phyloP scores from a whole-genome alignment of 129 eudicot species.

The Arctium lappa region DNA sequence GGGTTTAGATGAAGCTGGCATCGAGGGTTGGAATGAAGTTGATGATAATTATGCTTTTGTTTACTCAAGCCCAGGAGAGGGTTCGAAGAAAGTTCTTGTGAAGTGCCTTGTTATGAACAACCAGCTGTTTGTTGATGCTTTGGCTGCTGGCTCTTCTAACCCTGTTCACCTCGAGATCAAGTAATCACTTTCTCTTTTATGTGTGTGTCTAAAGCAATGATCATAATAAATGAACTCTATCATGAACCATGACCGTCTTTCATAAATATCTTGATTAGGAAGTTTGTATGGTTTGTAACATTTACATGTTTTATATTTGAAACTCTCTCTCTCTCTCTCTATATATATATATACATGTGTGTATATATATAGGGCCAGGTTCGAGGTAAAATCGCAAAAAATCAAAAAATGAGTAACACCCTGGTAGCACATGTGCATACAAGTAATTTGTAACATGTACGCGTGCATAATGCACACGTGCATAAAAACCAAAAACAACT shows the following conservation, averaged over 20 bases:
- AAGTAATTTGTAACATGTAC: no score
- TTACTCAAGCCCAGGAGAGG: conserved; percentile 51
- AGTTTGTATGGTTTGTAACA: not conserved
- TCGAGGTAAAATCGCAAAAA: no score
- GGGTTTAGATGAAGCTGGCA: conserved; percentile 65
- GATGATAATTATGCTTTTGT: conserved; percentile 83
- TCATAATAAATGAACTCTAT: not conserved
- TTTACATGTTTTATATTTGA: not conserved
- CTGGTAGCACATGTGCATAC: no score
- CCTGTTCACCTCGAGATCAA: conserved; percentile 69
- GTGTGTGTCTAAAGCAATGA: not conserved
- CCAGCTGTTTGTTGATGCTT: conserved; percentile 60
- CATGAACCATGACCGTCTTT: no score
- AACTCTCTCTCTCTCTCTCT: not conserved
- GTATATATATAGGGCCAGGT: not conserved
- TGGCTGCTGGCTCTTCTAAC: conserved; percentile 44
- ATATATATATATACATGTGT: not conserved
- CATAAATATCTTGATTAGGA: not conserved
- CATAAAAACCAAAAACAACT: no score
- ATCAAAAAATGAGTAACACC: no score
- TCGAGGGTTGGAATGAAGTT: conserved; percentile 74
- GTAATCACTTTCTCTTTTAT: conserved; percentile 23
- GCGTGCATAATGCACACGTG: no score
- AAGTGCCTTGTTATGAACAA: conserved; percentile 77
- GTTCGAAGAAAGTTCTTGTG: conserved; percentile 59